These are phyloP conservation scores for Botryotinia narcissicola DNA, from an alignment of 2,329 filamentous ascomycete genomes.

Conservation along the genomic window DNA sequence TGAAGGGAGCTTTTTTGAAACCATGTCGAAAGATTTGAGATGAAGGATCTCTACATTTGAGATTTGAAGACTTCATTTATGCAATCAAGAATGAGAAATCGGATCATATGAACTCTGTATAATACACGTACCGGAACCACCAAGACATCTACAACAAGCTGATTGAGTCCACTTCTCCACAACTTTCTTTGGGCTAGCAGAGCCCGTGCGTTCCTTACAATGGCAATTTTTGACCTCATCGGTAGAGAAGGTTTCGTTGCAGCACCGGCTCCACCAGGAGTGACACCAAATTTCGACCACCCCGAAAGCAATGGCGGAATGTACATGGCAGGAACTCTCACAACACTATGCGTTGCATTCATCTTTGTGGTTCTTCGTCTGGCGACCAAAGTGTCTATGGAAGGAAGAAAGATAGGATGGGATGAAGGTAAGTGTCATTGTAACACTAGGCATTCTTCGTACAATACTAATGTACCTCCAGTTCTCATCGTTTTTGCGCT, in stretches of 20 bases:
- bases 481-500: not conserved
- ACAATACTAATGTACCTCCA: not conserved
- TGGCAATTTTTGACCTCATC: not conserved
- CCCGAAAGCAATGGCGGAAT: not conserved
- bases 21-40: not conserved
- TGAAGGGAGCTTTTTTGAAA: not conserved
- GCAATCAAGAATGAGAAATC: not conserved
- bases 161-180: not conserved
- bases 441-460: not conserved
- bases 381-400: not conserved
- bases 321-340: not conserved
- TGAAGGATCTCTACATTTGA: not conserved
- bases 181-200: not conserved
- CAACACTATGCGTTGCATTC: not conserved
- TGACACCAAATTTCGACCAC: not conserved
- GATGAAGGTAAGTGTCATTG: not conserved
- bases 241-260: not conserved
- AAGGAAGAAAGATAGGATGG: not conserved
- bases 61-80: not conserved
- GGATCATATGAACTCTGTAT: not conserved
- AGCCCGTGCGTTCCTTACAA: not conserved
- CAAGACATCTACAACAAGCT: not conserved
- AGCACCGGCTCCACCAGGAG: not conserved
- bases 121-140: not conserved
- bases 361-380: not conserved